A percentile compares a stretch with the other conserved stretches of the same genome.
Evolutionary conservation across 129 eudicot species (phyloP).

Genomic region (Sambucus nigra): DNA sequence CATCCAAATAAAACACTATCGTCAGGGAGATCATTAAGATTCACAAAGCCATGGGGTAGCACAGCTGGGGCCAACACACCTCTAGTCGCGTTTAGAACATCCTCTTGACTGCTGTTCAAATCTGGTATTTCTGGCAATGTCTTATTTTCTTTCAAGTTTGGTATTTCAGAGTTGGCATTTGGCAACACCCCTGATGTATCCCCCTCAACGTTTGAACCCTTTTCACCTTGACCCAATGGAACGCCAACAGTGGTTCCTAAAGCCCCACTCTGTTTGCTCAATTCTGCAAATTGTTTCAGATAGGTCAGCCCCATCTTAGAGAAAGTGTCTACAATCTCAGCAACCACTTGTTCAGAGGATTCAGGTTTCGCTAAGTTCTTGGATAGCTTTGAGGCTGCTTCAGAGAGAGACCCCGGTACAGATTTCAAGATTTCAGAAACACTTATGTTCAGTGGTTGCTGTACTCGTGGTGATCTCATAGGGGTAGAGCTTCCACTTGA

Average conservation of each 20-base stretch:
- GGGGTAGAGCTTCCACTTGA: slow-evolving; percentile 41
- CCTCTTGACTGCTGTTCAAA: slow-evolving; percentile 15
- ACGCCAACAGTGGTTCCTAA: slow-evolving; percentile 5
- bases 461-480: slow-evolving; percentile 25
- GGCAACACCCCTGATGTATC: not conserved
- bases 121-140: not conserved
- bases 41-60: slow-evolving; percentile 10
- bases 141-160: slow-evolving; percentile 8
- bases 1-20: slow-evolving; percentile 3
- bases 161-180: slow-evolving; percentile 1
- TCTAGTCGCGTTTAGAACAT: slow-evolving; percentile 8
- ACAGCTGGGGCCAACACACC: slow-evolving; percentile 15
- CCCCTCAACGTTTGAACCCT: slow-evolving; percentile 3
- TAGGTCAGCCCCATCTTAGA: slow-evolving; percentile 32
- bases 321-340: slow-evolving; percentile 30
- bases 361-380: slow-evolving; percentile 40
- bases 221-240: not conserved
- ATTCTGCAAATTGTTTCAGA: slow-evolving; percentile 22
- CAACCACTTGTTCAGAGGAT: slow-evolving; percentile 32
- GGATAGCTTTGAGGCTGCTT: slow-evolving; percentile 26
- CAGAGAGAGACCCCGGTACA: slow-evolving; percentile 43
- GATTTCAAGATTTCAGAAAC: slow-evolving; percentile 41
- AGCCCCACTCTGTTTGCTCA: slow-evolving; percentile 1
- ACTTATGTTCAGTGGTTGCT: slow-evolving; percentile 19
- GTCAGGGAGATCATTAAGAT: too few species aligned